phyloP scores from a whole-genome alignment of 192 early-diverging fungal species.

The Umbelopsis sp. region DNA sequence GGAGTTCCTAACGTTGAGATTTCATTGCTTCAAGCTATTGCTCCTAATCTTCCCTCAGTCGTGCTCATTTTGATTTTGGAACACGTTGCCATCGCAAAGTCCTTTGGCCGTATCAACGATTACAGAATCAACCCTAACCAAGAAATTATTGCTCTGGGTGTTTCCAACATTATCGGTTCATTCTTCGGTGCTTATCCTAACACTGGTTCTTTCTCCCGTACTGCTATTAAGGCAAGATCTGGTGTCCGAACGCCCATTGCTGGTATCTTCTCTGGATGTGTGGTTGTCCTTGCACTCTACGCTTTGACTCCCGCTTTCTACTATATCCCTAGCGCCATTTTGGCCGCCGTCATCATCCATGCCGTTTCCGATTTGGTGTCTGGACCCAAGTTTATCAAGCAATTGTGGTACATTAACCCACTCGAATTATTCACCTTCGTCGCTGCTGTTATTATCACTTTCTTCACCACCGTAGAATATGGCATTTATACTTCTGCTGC shows the following conservation, averaged over 20 bases:
- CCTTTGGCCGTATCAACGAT: conserved; percentile 83
- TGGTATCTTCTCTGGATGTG: conserved; percentile 69
- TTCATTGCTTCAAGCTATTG: conserved; percentile 55
- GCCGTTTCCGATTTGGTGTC: conserved; percentile 76
- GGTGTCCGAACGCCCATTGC: conserved; percentile 81
- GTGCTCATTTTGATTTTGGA: conserved; percentile 83
- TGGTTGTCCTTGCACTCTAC: conserved; percentile 77
- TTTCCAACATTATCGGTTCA: conserved; percentile 78
- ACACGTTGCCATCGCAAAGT: conserved; percentile 89
- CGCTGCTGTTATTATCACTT: conserved; percentile 57
- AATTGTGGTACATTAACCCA: conserved; percentile 55
- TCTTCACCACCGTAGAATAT: conserved; percentile 59
- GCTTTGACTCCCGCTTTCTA: conserved; percentile 79
- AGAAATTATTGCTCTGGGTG: conserved; percentile 87
- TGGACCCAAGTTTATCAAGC: conserved; percentile 51
- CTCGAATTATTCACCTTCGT: conserved; percentile 56
- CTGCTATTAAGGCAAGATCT: conserved; percentile 82
- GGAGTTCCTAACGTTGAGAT: conserved; percentile 53
- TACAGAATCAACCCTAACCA: conserved; percentile 81
- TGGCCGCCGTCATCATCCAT: conserved; percentile 79
- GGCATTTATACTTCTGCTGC: conserved; percentile 79
- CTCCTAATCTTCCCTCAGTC: conserved; percentile 60
- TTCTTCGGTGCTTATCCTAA: conserved; percentile 88
- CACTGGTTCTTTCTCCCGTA: conserved; percentile 93
- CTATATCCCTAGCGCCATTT: conserved; percentile 75